These are phyloP conservation scores for Rossbeevera mucosa DNA, from an alignment of 768 basidiomycete species.

Conservation along the genomic window DNA sequence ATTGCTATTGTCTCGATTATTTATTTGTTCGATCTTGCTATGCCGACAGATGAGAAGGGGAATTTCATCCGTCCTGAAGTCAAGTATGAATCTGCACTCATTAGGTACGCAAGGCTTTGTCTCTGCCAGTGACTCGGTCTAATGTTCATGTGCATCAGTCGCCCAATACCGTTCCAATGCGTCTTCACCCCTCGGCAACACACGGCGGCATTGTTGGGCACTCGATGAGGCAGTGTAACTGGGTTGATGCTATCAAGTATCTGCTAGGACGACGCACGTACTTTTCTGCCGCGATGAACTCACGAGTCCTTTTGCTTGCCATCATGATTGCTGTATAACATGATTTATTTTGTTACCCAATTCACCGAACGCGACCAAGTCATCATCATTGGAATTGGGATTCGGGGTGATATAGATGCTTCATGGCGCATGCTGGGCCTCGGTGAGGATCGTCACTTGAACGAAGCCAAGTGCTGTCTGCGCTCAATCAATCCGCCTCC, in stretches of 20 bases:
- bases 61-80: background rate
- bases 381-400: background rate
- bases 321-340: background rate
- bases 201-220: background rate
- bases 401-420: background rate
- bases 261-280: background rate
- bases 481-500: no score
- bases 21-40: constrained; percentile 1
- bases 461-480: background rate
- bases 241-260: background rate
- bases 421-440: background rate
- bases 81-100: background rate
- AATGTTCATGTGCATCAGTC: background rate
- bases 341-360: background rate
- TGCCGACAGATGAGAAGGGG: background rate
- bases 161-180: background rate
- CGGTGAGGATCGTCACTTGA: background rate
- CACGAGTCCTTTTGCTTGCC: background rate
- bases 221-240: background rate
- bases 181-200: background rate
- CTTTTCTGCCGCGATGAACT: background rate
- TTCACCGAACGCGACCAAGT: background rate
- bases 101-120: background rate
- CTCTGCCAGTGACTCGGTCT: background rate
- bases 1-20: background rate